Conservation (phyloP, 2,329 filamentous ascomycete species). For the Penicillium sp. region DNA sequence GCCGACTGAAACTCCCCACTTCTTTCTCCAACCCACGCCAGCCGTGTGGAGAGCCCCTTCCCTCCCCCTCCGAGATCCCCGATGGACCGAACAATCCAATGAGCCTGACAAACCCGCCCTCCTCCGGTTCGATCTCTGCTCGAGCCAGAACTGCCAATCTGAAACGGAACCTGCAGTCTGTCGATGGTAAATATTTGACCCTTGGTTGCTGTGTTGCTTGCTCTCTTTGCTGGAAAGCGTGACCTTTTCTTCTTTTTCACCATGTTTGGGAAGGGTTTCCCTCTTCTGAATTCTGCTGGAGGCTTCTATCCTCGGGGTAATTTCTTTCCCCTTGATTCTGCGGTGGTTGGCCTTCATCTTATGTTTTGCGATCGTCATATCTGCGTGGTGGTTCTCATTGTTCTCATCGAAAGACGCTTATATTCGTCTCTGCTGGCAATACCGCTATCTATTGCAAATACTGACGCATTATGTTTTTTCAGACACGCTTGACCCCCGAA, state of each 20-base stretch:
- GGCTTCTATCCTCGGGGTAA: constrained; percentile 45
- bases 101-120: constrained; percentile 46
- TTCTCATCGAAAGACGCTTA: constrained; percentile 16
- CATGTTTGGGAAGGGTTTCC: constrained; percentile 44
- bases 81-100: constrained; percentile 26
- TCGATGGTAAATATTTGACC: constrained; percentile 45
- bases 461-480: constrained; percentile 24
- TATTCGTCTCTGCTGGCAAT: constrained; percentile 16
- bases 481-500: constrained; percentile 41
- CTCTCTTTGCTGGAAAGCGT: constrained; percentile 9
- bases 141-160: constrained; percentile 37
- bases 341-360: constrained; percentile 8
- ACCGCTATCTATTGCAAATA: constrained; percentile 9
- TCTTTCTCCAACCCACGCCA: neutral
- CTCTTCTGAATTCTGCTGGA: constrained; percentile 36
- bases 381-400: constrained; percentile 6
- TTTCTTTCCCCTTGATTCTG: constrained; percentile 16
- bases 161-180: constrained; percentile 45
- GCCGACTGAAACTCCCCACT: neutral
- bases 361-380: constrained; percentile 12
- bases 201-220: constrained; percentile 12
- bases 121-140: constrained; percentile 39
- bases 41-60: neutral
- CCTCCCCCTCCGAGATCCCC: constrained; percentile 1
- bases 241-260: constrained; percentile 20